Base-by-base conservation (phyloP, 495 filamentous ascomycete genomes). In the Cenococcum geophilum region DNA sequence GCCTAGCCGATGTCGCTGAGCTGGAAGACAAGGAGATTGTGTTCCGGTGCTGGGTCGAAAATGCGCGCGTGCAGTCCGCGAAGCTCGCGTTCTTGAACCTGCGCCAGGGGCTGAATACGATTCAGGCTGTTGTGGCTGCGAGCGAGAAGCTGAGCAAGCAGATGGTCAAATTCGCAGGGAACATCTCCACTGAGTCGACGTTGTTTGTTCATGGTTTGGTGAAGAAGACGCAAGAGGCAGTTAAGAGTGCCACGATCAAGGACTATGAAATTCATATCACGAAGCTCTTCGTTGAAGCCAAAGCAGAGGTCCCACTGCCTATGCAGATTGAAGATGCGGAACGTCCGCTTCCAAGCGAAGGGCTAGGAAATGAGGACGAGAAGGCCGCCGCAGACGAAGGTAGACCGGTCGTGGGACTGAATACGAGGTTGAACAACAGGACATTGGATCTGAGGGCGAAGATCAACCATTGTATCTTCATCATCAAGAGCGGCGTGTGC, bases 91-190 rank as follows among this genome's bases (percentile, higher is more conserved):
- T 78, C 66, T 50, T 78, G 37, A 69, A 74, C n/a, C 69, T 78
- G 40, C 50, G 72, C 8, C 68, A 76, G 56, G 69, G 70, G 4
- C 12, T 68, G 16, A 43, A 62, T 21, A 76, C 66, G 18, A 72
- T 78, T 21, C 76, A 78, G 57, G 74, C 72, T 9, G 76, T 78
- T 10, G 74, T 77, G 12, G 75, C 76, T 4, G 73, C 73, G n/a
- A 75, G 70, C 57, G 75, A 78, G 20, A 71, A 68, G 43, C 70
- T 86, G 14, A 82, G 78, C 66, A 80, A 79, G 65, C 86, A 92
- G 75, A 96, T 97, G 85, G 86, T 96, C 35, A 92, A 95, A 74
- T 97, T 88, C 82, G 85, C 84, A 14, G 84, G 86, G 64, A 85
- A 82, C 58, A 76, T 97, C 61, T 89, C 86, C 60, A 77, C 83